These are phyloP conservation scores for Colletotrichum limetticola DNA, from an alignment of 2,329 filamentous ascomycete genomes.

Conservation along the genomic window DNA sequence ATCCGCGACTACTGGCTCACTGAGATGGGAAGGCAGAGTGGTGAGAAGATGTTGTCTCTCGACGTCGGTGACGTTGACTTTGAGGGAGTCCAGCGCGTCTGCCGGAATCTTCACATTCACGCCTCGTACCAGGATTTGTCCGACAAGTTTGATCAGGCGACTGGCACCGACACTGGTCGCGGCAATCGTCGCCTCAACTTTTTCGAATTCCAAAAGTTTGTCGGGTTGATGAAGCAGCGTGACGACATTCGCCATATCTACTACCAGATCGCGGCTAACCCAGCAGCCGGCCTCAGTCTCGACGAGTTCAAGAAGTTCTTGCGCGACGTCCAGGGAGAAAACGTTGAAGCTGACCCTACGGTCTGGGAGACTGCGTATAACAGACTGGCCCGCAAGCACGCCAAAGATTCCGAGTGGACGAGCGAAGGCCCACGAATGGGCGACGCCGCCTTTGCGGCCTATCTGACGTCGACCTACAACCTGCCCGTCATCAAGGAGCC, in stretches of 20 bases:
- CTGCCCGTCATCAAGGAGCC: conserved; percentile 71
- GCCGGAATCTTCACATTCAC: conserved; percentile 92
- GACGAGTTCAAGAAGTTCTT: conserved; percentile 83
- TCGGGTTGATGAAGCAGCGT: conserved; percentile 84
- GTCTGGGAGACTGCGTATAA: conserved; percentile 80
- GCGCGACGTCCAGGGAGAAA: conserved; percentile 77
- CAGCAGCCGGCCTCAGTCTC: conserved; percentile 73
- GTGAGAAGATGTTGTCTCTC: conserved; percentile 56
- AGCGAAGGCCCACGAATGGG: conserved; percentile 67
- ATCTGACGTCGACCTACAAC: conserved; percentile 80
- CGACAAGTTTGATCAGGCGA: conserved; percentile 78
- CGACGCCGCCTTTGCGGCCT: conserved; percentile 81
- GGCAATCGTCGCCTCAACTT: conserved; percentile 73
- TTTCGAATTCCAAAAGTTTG: conserved; percentile 83
- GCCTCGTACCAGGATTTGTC: conserved; percentile 77
- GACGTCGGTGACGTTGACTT: conserved; percentile 81
- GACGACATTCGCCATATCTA: conserved; percentile 84
- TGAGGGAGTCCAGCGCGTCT: conserved; percentile 82
- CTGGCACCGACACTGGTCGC: conserved; percentile 64
- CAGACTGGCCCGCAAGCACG: conserved; percentile 71
- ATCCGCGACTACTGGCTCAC: conserved; percentile 86
- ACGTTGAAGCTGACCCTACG: conserved; percentile 72
- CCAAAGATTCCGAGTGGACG: conserved; percentile 53
- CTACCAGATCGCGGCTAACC: conserved; percentile 66
- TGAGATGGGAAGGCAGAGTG: conserved; percentile 77